A percentile compares a stretch with the other conserved stretches of the same genome.
phyloP scores from a whole-genome alignment of 1,139 yeast species.

The Spathaspora sp. region DNA sequence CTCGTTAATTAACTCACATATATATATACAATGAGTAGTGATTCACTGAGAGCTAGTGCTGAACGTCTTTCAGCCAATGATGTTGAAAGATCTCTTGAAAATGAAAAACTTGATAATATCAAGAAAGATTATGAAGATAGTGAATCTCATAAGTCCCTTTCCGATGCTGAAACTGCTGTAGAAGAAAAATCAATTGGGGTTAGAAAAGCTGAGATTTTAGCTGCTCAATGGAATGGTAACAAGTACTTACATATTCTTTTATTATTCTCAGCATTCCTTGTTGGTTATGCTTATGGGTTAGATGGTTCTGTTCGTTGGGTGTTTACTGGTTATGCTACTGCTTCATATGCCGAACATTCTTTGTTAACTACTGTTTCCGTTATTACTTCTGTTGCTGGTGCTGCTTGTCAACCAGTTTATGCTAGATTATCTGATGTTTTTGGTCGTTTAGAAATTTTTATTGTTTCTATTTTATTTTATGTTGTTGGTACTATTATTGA shows the following conservation, averaged over 20 bases:
- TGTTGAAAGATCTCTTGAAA: constrained; percentile 2
- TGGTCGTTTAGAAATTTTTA: constrained; percentile 61
- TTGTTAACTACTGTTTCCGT: constrained; percentile 64
- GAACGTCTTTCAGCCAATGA: constrained; percentile 6
- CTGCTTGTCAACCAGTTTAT: constrained; percentile 68
- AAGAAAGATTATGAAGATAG: constrained; percentile 2
- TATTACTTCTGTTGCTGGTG: constrained; percentile 62
- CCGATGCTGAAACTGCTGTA: constrained; percentile 3
- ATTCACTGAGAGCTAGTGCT: constrained; percentile 3
- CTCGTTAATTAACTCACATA: neutral
- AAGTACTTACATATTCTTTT: constrained; percentile 31
- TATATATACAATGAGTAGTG: constrained; percentile 2
- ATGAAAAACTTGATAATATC: neutral
- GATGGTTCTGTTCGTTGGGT: constrained; percentile 55
- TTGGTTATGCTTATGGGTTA: constrained; percentile 68
- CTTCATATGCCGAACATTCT: constrained; percentile 57
- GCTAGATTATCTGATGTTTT: constrained; percentile 71
- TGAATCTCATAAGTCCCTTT: constrained; percentile 4
- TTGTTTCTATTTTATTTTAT: constrained; percentile 58
- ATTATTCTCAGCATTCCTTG: constrained; percentile 53
- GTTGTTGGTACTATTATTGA: constrained; percentile 70
- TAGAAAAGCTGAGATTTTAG: constrained; percentile 32
- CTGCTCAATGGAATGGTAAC: constrained; percentile 24
- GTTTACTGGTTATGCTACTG: constrained; percentile 54
- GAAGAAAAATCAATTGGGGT: constrained; percentile 29